phyloP scores from a whole-genome alignment of 179 eudicot species.

The Beta lomatogona region DNA sequence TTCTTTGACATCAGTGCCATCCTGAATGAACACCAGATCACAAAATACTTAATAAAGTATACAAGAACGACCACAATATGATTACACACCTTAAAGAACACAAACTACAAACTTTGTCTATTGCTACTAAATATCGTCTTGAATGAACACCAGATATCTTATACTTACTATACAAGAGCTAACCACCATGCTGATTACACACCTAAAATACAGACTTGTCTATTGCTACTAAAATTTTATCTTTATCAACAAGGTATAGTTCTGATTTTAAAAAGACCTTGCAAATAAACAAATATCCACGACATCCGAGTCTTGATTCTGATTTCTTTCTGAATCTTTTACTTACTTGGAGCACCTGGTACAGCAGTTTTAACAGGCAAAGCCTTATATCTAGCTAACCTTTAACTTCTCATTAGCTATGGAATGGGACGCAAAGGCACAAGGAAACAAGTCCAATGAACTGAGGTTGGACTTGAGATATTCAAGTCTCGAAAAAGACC shows the following conservation, averaged over 20 bases:
- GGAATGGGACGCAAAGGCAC: too few relatives aligned
- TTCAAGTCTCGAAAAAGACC: too few relatives aligned
- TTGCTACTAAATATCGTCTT: constrained; percentile 38
- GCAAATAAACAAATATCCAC: too few relatives aligned
- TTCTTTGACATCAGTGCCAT: constrained; percentile 44
- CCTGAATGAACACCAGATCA: constrained; percentile 42
- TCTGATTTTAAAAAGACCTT: not conserved
- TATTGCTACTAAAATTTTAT: not conserved
- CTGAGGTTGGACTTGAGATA: too few relatives aligned
- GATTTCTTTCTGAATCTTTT: not conserved
- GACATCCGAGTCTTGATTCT: not conserved
- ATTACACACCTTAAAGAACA: not conserved
- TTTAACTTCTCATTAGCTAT: too few relatives aligned
- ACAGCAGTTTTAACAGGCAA: too few relatives aligned
- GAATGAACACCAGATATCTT: constrained; percentile 15
- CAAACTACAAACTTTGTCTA: not conserved
- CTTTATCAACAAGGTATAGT: not conserved
- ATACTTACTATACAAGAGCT: not conserved
- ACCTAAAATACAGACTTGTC: not conserved
- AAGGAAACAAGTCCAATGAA: too few relatives aligned
- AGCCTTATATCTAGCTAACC: too few relatives aligned
- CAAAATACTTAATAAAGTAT: not conserved
- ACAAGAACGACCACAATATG: not conserved
- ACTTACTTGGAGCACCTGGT: not conserved
- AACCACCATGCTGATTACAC: not conserved